Evolutionary conservation across 768 basidiomycete genomes (phyloP).

Genomic region (Trametes elegans): DNA sequence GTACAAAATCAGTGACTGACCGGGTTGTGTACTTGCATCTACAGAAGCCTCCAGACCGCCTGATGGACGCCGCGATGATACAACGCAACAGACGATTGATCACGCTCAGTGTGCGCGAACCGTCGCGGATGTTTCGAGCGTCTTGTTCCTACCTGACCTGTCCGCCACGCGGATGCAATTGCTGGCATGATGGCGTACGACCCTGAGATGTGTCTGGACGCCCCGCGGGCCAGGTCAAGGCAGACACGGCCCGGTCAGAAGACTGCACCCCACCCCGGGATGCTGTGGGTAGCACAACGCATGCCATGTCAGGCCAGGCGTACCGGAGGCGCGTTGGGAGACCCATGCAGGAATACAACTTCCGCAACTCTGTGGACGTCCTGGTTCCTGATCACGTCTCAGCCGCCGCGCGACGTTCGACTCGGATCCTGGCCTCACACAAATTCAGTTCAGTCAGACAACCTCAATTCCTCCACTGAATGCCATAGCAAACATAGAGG

Average conservation of each 20-base stretch:
- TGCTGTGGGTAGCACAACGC: conserved; percentile 2
- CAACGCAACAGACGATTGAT: conserved; percentile 1
- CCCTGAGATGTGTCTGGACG: not conserved
- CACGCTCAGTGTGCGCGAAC: not conserved
- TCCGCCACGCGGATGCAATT: no score
- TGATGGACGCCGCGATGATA: conserved; percentile 8
- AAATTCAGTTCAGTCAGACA: conserved; percentile 8
- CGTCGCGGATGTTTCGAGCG: conserved; percentile 15
- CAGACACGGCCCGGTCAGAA: not conserved
- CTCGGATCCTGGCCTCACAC: conserved; percentile 3
- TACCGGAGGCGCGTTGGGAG: not conserved
- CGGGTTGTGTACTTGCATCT: not conserved
- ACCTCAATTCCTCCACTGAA: conserved; percentile 6
- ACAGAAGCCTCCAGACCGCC: not conserved
- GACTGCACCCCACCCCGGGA: not conserved
- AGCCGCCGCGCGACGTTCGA: not conserved
- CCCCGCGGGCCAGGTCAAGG: conserved; percentile 5
- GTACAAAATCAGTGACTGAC: conserved; percentile 1
- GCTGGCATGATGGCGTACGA: not conserved
- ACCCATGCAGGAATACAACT: conserved; percentile 1
- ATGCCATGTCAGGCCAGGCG: conserved; percentile 4
- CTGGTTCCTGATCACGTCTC: conserved; percentile 5
- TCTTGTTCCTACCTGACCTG: no score
- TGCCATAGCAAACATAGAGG: not conserved
- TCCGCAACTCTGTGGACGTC: not conserved